Evolutionary conservation across 148 eudicot species (phyloP).

Genomic region (Hydrangea macrophylla): DNA sequence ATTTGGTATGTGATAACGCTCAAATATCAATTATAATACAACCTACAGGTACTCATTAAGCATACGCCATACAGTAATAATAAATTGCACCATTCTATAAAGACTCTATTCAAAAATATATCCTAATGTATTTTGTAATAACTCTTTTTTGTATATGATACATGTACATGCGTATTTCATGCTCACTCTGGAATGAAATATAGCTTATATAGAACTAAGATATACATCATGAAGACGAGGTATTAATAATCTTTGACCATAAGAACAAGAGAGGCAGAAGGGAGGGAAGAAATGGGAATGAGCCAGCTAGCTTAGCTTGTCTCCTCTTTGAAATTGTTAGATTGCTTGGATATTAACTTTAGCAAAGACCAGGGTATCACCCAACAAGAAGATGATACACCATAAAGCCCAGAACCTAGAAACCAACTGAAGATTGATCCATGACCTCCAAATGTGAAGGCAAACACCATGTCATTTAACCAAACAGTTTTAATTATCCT

Average conservation of each 20-base stretch:
- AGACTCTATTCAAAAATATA: background rate
- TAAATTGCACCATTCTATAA: background rate
- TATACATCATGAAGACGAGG: background rate
- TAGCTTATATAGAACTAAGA: background rate
- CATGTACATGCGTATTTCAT: background rate
- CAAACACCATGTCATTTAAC: background rate
- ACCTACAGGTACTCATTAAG: background rate
- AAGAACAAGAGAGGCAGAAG: background rate
- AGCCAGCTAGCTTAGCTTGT: too few species aligned
- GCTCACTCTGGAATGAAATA: background rate
- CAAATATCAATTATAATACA: background rate
- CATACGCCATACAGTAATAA: background rate
- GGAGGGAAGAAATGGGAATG: too few species aligned
- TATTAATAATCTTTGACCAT: background rate
- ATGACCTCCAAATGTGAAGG: background rate
- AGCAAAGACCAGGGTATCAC: background rate
- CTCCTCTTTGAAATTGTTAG: background rate
- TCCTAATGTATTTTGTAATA: background rate
- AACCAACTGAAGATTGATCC: background rate
- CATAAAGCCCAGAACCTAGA: background rate
- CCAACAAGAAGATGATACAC: background rate
- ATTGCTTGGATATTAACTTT: background rate
- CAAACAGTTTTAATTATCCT: background rate
- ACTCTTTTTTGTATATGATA: background rate
- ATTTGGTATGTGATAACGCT: background rate